Base-by-base conservation (phyloP, 2,329 filamentous ascomycete species). In the Cyphellophora europaea region DNA sequence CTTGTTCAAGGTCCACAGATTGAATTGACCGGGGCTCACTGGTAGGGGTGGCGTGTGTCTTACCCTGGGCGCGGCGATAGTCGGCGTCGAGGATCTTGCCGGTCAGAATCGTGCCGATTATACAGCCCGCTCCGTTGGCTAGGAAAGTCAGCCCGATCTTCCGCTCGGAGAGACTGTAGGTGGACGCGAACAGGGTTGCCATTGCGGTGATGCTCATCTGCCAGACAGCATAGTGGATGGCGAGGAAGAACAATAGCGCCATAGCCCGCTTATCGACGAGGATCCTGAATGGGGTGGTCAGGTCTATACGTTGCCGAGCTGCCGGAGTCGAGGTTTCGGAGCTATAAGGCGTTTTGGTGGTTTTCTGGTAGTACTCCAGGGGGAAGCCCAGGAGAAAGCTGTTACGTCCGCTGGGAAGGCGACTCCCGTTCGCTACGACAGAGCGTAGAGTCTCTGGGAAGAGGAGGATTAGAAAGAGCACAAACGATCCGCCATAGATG, bases 171-270 rank as follows among this genome's bases (percentile, higher is more conserved):
- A 70, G 53, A 5, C 54, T 53, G 38, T 73, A 73, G 3, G 44
- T 47, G 1, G 47, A 40, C 19, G 64, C 46, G 44, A 73, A 69
- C 0, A 73, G 55, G 0, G 60, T 60, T 0, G 71, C 68, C 59
- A 71, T 67, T 21, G 63, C 64, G 0, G 70, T 70, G 37, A 71
- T 70, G 44, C 61, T 66, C 66, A 72, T 72, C 37, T 72, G 67
- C 66, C 67, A 74, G 5, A 69, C 63, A 1, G 67, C 59, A 37
- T 72, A 74, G 50, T 70, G 66, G 3, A 71, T 47, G 0, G 63
- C 64, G 3, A 71, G 56, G 33, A 67, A 72, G 11, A 64, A 3
- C 18, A 71, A 62, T 5, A 68, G 60, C 0, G 61, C 58, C 0
- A 60, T 53, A 0, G 66, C 61, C 1, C 62, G 53, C 25, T 61